phyloP scores from a whole-genome alignment of 1,139 yeast species.

The Saccharomycopsis phalli region DNA sequence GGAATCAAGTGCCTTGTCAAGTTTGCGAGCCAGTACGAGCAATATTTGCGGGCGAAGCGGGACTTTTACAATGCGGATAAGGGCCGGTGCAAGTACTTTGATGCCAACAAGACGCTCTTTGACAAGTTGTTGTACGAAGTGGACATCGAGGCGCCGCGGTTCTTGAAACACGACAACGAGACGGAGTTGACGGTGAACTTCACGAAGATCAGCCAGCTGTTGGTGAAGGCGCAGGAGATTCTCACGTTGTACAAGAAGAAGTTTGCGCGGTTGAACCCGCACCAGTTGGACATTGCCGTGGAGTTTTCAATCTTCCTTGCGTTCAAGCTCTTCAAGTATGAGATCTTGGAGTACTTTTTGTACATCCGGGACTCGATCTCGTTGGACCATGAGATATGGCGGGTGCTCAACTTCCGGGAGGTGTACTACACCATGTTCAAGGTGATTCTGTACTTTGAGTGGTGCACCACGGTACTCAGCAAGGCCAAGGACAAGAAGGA shows the following conservation, averaged over 20 bases:
- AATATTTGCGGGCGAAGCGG: neutral
- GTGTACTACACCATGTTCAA: slow-evolving; percentile 12
- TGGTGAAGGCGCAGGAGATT: slow-evolving; percentile 15
- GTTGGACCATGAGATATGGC: slow-evolving; percentile 10
- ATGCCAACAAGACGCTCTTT: slow-evolving; percentile 5
- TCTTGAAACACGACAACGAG: slow-evolving; percentile 8
- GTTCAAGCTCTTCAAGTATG: slow-evolving; percentile 19
- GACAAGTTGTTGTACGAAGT: slow-evolving; percentile 6
- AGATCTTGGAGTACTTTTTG: slow-evolving; percentile 18
- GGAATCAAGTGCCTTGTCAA: neutral
- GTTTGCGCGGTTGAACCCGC: neutral
- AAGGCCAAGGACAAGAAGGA: slow-evolving; percentile 7
- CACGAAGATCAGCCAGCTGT: slow-evolving; percentile 9
- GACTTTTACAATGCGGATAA: slow-evolving; percentile 2
- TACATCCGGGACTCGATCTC: slow-evolving; percentile 17
- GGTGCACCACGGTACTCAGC: slow-evolving; percentile 9
- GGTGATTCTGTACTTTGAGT: slow-evolving; percentile 15
- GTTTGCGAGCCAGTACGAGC: slow-evolving; percentile 6
- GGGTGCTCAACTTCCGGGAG: slow-evolving; percentile 11
- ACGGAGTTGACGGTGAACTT: slow-evolving; percentile 8
- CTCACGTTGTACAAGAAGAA: slow-evolving; percentile 13
- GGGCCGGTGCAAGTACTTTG: neutral
- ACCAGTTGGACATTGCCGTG: slow-evolving; percentile 5
- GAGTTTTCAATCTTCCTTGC: slow-evolving; percentile 18
- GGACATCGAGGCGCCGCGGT: slow-evolving; percentile 15